A percentile compares a stretch with the other conserved stretches of the same genome.
Conservation (phyloP, 768 basidiomycete genomes). For the Cyclocybe cylindracea region DNA sequence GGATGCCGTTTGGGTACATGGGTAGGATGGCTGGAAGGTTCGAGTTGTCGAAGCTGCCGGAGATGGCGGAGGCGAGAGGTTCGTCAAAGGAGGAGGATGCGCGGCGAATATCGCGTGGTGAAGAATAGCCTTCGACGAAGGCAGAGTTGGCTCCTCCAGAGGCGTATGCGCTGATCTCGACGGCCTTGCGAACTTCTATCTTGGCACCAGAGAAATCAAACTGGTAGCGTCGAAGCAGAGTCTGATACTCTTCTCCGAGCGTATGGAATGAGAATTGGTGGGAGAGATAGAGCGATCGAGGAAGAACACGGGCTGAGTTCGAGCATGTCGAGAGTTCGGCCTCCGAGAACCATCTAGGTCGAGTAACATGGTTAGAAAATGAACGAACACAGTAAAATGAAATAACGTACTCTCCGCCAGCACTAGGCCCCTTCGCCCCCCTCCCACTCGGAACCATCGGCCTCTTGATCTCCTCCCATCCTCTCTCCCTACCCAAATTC, state of each 20-base stretch:
- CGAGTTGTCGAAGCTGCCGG: conserved; percentile 57
- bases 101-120: conserved; percentile 42
- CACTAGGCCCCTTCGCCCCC: not conserved
- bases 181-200: conserved; percentile 73
- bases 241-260: conserved; percentile 77
- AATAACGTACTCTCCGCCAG: no score
- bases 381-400: not conserved
- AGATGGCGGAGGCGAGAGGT: conserved; percentile 73
- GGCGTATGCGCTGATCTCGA: conserved; percentile 61
- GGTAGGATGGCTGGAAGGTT: conserved; percentile 55
- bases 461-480: no score
- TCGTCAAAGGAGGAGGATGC: conserved; percentile 71
- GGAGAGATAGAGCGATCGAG: conserved; percentile 77
- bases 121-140: conserved; percentile 52
- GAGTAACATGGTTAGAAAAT: not conserved
- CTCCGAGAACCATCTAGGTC: conserved; percentile 64
- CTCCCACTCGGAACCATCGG: no score
- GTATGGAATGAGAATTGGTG: conserved; percentile 85
- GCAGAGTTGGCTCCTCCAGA: conserved; percentile 27
- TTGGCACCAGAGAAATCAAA: conserved; percentile 56
- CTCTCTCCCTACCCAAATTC: no score
- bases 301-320: conserved; percentile 56
- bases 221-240: conserved; percentile 66
- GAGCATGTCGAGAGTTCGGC: conserved; percentile 83
- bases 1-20: conserved; percentile 76